Conservation (phyloP, 2,329 filamentous ascomycete genomes). For the Neofusicoccum parvum region DNA sequence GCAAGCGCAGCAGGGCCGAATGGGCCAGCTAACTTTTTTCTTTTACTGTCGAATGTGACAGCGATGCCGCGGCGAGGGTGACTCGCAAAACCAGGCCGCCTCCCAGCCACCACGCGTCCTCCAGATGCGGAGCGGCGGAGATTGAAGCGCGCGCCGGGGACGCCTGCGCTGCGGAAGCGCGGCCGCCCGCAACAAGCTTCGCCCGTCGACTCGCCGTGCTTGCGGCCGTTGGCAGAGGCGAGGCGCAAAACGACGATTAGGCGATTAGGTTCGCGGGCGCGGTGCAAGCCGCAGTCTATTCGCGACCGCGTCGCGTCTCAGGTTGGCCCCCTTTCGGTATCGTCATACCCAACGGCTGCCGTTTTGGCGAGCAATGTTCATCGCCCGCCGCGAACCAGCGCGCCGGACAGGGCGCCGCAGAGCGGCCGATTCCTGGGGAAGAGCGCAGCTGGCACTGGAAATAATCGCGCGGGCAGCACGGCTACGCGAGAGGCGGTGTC, state of each 20-base stretch:
- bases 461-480: conserved; percentile 2
- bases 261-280: conserved; percentile 18
- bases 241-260: conserved; percentile 5
- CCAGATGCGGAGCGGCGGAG: background rate
- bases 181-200: background rate
- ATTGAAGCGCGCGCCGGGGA: conserved; percentile 1
- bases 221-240: conserved; percentile 13
- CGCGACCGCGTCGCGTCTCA: conserved; percentile 19
- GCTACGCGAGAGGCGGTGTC: background rate
- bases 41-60: background rate
- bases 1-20: conserved; percentile 29
- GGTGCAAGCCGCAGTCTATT: conserved; percentile 17
- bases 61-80: background rate
- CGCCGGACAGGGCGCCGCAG: conserved; percentile 4
- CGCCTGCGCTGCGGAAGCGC: background rate
- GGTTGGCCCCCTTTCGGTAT: conserved; percentile 13
- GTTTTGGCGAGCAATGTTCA: conserved; percentile 5
- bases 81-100: background rate
- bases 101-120: conserved; percentile 1
- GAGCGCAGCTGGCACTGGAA: background rate
- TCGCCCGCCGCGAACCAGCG: background rate
- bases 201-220: background rate
- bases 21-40: background rate
- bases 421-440: conserved; percentile 21
- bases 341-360: conserved; percentile 4